Percentiles rank a stretch among this genome's conserved stretches.
phyloP scores from a whole-genome alignment of 2,329 filamentous ascomycete genomes.

The Fusarium sp. region DNA sequence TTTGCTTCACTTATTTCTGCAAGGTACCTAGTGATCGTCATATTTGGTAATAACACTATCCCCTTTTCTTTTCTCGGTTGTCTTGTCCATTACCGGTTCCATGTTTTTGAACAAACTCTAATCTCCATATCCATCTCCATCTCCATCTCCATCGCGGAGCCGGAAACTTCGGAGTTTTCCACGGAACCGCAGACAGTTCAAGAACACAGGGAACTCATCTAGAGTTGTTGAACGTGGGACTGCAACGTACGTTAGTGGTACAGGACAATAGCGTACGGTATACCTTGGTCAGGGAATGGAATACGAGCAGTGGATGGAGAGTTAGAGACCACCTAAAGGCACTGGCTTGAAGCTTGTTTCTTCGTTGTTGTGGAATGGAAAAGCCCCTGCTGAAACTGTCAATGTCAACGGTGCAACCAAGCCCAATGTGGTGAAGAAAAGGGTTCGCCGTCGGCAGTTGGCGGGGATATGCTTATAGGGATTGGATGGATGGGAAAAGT shows the following conservation, averaged over 20 bases:
- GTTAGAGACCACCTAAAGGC: not conserved
- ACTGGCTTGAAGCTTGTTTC: conserved; percentile 21
- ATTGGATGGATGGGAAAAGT: conserved; percentile 3
- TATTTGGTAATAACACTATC: not conserved
- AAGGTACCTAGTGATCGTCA: conserved; percentile 2
- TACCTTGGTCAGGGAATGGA: not conserved
- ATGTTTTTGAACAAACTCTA: conserved; percentile 34
- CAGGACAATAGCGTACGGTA: not conserved
- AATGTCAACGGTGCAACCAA: conserved; percentile 24
- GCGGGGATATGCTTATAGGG: conserved; percentile 1
- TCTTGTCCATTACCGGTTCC: not conserved
- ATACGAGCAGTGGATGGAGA: not conserved
- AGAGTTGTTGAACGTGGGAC: conserved; percentile 20
- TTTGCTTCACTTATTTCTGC: not conserved
- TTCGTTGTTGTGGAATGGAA: not conserved
- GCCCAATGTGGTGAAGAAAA: conserved; percentile 24
- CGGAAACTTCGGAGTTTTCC: conserved; percentile 4
- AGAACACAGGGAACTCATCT: conserved; percentile 17
- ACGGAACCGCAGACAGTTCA: conserved; percentile 16
- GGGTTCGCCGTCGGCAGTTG: conserved; percentile 17
- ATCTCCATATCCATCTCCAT: not conserved
- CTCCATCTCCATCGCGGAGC: conserved; percentile 13
- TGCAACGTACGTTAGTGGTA: conserved; percentile 22
- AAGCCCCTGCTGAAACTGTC: conserved; percentile 18
- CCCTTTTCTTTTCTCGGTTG: not conserved